Percentiles rank a stretch among this genome's conserved stretches.
Conservation (phyloP, 2,329 filamentous ascomycete species). For the Aspergillus sp. region DNA sequence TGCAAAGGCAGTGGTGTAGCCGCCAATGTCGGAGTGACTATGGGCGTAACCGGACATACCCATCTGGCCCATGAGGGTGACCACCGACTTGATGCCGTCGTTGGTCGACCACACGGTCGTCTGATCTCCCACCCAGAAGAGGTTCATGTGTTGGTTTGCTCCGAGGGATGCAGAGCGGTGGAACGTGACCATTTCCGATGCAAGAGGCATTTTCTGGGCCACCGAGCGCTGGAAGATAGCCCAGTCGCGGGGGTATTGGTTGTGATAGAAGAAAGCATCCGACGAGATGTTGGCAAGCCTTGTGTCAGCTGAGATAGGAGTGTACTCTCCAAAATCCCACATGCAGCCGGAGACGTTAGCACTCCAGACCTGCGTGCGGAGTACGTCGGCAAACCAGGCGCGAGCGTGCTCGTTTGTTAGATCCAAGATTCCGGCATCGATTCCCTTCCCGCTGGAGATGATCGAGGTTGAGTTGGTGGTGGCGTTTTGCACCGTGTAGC, state of each 20-base stretch:
- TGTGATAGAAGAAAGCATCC: constrained; percentile 3
- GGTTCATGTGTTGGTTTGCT: constrained; percentile 34
- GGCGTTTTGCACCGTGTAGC: constrained; percentile 27
- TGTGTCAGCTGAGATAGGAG: too few species aligned
- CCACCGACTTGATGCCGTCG: constrained; percentile 22
- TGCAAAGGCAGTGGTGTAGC: constrained; percentile 34
- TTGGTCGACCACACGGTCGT: constrained; percentile 34
- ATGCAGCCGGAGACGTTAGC: too few species aligned
- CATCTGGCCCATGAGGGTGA: constrained; percentile 38
- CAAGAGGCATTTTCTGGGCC: too few species aligned
- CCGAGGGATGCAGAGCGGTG: constrained; percentile 24
- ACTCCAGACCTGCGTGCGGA: constrained; percentile 7
- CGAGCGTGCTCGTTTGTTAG: constrained; percentile 34
- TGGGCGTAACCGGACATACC: constrained; percentile 37
- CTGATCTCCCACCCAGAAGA: constrained; percentile 42
- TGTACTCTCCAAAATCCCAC: too few species aligned
- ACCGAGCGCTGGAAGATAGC: constrained; percentile 36
- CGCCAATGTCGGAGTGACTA: constrained; percentile 37
- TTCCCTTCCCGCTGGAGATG: constrained; percentile 37
- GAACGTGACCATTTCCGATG: too few species aligned
- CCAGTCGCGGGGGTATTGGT: constrained; percentile 31
- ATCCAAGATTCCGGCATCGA: constrained; percentile 38
- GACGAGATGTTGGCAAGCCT: too few species aligned
- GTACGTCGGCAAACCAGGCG: constrained; percentile 33
- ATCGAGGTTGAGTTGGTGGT: constrained; percentile 33